Evolutionary conservation across 2,329 filamentous ascomycete species (phyloP), one percentile per base, ranked within the genome.

Genomic region (Coniella lustricola): DNA sequence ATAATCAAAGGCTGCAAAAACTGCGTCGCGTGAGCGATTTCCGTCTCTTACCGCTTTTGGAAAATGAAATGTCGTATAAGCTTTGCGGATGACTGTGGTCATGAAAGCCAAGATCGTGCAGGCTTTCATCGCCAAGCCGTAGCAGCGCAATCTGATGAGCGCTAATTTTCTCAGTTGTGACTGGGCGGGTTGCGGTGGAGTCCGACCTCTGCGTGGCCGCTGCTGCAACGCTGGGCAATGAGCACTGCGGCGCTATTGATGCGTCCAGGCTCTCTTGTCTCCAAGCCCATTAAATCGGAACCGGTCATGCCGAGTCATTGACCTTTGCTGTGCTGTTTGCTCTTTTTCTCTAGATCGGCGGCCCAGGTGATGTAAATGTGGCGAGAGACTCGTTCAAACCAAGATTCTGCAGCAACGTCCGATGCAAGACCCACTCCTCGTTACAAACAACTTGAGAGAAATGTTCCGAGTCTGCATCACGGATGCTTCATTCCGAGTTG

Each of bases 321-420:
- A 12, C 7, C 14, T 31, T 16, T 17, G 25, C 32, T 20, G 40
- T 33, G 21, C 12, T 32, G 39, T 18, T 16, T 20, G 37, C 25
- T 17, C 13, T 7, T 43, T 8, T 9, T 33, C 13, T 33, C 39
- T 29, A 10, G 34, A 35, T 48, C 33, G 31, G 44, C 39, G 21
- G 33, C 34, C n/a, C 13, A 17, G 21, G 46, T 39, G 46, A 52
- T 49, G 33, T 39, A 48, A 44, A 32, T 2, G 35, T 44, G 49
- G 17, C 36, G 17, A 18, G 20, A 45, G 25, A 20, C 14, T 18
- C 16, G 9, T 18, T 10, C 21, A 22, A 21, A 33, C 21, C 16
- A 46, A 13, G 40, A 29, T 29, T 29, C 36, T 45, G 37, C 38
- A 25, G 12, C n/a, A 3, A 31, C 17, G n/a, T 9, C 38, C 38